Percentiles rank a stretch among this genome's conserved stretches.
Evolutionary conservation across 352 stramenopile species (phyloP).

Genomic region (Proteromonas lacertae): DNA sequence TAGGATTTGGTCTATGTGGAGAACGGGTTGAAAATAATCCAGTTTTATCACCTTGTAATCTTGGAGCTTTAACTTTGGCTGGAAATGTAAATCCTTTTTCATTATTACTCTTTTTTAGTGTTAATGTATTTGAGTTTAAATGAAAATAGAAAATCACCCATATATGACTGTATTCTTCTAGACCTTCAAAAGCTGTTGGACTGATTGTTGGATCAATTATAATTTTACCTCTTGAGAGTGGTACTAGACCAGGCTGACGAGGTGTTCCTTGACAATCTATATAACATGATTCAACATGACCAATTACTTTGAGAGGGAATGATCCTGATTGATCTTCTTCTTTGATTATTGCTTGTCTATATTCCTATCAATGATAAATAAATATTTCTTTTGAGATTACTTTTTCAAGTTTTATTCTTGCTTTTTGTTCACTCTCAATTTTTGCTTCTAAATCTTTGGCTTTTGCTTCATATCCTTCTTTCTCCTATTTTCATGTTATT

Average conservation of each 20-base stretch:
- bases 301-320: not conserved
- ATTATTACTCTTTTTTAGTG: not conserved
- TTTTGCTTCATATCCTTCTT: too few relatives aligned
- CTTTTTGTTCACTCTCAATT: too few relatives aligned
- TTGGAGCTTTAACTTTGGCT: constrained; percentile 15
- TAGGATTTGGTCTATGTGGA: constrained; percentile 18
- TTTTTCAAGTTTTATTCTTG: too few relatives aligned
- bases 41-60: constrained; percentile 13
- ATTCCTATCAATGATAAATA: too few relatives aligned
- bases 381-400: too few relatives aligned
- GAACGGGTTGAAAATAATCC: constrained; percentile 16
- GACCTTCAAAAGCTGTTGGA: constrained; percentile 6
- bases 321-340: not conserved
- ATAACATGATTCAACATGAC: not conserved
- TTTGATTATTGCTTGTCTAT: too few relatives aligned
- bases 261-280: not conserved
- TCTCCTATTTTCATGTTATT: too few relatives aligned
- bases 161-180: constrained; percentile 15
- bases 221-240: not conserved
- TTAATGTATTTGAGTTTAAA: constrained; percentile 17
- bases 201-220: constrained; percentile 1
- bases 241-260: not conserved
- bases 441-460: too few relatives aligned
- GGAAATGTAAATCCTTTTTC: constrained; percentile 7
- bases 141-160: constrained; percentile 22